Percentiles rank a stretch among this genome's conserved stretches.
These are phyloP conservation scores for Talaromyces islandicus DNA, from an alignment of 2,329 filamentous ascomycete species.

Conservation along the genomic window DNA sequence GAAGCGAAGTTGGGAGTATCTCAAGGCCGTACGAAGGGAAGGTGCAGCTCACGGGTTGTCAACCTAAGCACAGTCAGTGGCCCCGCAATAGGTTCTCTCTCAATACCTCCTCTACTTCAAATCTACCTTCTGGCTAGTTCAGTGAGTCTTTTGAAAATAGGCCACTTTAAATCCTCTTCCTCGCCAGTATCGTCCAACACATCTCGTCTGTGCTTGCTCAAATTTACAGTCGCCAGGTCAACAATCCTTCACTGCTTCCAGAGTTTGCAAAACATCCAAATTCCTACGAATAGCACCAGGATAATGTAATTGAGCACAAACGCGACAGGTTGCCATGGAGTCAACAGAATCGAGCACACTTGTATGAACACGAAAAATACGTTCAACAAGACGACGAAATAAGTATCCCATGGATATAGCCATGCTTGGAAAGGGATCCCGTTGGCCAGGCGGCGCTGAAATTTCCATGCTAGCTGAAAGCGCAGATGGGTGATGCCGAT, in stretches of 20 bases:
- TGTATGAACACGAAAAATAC: conserved; percentile 9
- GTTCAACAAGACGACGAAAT: conserved; percentile 4
- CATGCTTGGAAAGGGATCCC: conserved; percentile 8
- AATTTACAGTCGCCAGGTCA: conserved; percentile 4
- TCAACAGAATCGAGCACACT: conserved; percentile 3
- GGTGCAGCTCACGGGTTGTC: background rate
- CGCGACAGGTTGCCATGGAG: conserved; percentile 7
- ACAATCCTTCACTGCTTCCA: conserved; percentile 5
- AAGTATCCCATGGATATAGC: conserved; percentile 6
- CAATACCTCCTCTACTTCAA: background rate
- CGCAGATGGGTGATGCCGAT: conserved; percentile 9
- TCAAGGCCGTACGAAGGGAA: too few relatives aligned
- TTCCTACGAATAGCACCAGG: conserved; percentile 6
- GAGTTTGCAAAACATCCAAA: conserved; percentile 6
- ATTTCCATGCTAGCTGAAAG: conserved; percentile 7
- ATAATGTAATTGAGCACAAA: conserved; percentile 11
- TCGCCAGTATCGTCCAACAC: background rate
- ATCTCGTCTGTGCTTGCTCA: conserved; percentile 3
- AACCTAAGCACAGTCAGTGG: background rate
- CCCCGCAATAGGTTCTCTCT: background rate
- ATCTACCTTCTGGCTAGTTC: background rate
- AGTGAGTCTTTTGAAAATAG: background rate
- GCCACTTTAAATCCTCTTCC: background rate
- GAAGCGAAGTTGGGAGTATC: too few relatives aligned
- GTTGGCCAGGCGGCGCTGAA: conserved; percentile 2